Base-by-base conservation (phyloP, 371 early-diverging fungal genomes). In the Mucor mucedo region DNA sequence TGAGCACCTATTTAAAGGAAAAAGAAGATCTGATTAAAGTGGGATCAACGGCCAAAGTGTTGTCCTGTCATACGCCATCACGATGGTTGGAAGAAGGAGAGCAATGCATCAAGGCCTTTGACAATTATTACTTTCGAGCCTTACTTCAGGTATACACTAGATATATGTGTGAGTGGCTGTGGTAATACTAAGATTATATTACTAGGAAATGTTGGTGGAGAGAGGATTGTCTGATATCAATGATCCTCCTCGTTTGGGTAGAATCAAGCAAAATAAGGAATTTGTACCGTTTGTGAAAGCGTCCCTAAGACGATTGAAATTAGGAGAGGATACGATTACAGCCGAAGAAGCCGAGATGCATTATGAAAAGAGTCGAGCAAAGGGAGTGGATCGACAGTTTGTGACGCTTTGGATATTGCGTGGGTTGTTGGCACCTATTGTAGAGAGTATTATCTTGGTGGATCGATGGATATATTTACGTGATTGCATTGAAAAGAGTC, bases 1-100 rank as follows among this genome's bases (percentile, higher is more conserved):
- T 93, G 73, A 85, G 86, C 28, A 1, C 38, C 0, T 72, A 66
- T 49, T 33, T 76, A 4, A 68, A 70, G 14, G 60, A 65, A 7
- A 52, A 69, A 5, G 68, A 65, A 9, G 76, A 79, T 13, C 48
- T 68, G 8, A 73, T 91, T 6, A 28, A 55, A 10, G 42, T 64
- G 2, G 91, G 94, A 0, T 85, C 84, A 13, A 89, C 92, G 14
- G 89, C 92, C 4, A 84, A 88, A 48, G 94, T 91, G 78, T 71
- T 90, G 21, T 93, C 95, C 1, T 95, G 95, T 63, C 95, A 95
- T 68, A 87, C 93, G 0, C 89, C 93, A 2, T 81, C 85, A 49
- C 86, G 93, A 3, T 95, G 95, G 95, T 71, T 80, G 6, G 73
- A 85, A 35, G 63, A 71, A 59, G 73, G 77, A 27, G 81, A 83